These are phyloP conservation scores for Trichomonascaceae sp. DNA, from an alignment of 1,139 yeast genomes.

Conservation along the genomic window DNA sequence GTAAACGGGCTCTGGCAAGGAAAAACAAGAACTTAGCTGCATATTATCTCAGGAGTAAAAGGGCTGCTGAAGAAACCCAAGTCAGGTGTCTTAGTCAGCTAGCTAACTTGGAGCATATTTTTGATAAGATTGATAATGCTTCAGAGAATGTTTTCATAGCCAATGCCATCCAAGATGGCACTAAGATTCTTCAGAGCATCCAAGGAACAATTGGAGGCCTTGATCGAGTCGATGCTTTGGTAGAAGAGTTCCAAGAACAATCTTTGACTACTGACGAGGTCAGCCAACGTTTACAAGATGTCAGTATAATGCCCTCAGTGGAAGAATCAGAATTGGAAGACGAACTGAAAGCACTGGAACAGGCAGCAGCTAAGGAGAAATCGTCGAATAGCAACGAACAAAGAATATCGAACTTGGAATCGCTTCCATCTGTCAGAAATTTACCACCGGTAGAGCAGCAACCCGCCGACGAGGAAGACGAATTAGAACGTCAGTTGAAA, in stretches of 20 bases:
- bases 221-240: conserved; percentile 32
- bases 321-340: conserved; percentile 29
- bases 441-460: background rate
- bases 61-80: conserved; percentile 26
- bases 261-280: conserved; percentile 30
- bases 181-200: conserved; percentile 26
- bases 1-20: conserved; percentile 20
- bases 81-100: conserved; percentile 26
- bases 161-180: conserved; percentile 29
- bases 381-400: background rate
- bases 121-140: conserved; percentile 28
- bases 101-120: conserved; percentile 30
- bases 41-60: conserved; percentile 26
- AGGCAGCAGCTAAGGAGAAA: background rate
- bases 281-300: conserved; percentile 9
- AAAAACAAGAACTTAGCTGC: conserved; percentile 26
- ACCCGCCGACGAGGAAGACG: too few relatives aligned
- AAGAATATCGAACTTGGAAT: background rate
- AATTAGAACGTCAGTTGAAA: background rate
- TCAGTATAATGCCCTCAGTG: conserved; percentile 11
- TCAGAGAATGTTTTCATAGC: conserved; percentile 24
- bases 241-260: conserved; percentile 33
- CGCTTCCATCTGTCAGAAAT: background rate
- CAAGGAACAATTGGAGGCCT: conserved; percentile 32
- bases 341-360: conserved; percentile 22